Percentiles rank a stretch among this genome's conserved stretches.
phyloP scores from a whole-genome alignment of 257 asterid genomes.

The Capsicum baccatum region DNA sequence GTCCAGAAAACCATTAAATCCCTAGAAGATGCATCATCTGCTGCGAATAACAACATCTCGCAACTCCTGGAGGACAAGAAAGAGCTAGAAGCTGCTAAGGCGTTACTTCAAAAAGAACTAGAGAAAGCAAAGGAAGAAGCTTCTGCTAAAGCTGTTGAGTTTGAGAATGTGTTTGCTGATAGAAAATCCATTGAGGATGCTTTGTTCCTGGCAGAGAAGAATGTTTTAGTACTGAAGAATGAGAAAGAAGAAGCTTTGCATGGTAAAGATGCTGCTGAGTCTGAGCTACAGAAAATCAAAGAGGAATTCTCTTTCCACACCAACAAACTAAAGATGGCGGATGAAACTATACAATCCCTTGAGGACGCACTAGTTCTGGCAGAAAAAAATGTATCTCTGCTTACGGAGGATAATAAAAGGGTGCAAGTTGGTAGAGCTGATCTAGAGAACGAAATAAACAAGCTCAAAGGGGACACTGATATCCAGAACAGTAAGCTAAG shows the following conservation, averaged over 20 bases:
- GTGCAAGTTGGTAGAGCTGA: slow-evolving; percentile 50
- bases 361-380: slow-evolving; percentile 73
- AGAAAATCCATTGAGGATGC: slow-evolving; percentile 61
- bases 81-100: slow-evolving; percentile 66
- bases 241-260: slow-evolving; percentile 63
- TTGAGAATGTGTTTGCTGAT: slow-evolving; percentile 60
- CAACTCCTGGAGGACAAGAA: slow-evolving; percentile 66
- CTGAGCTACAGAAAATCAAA: slow-evolving; percentile 55
- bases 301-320: slow-evolving; percentile 55
- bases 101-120: slow-evolving; percentile 60
- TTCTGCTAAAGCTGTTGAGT: slow-evolving; percentile 54
- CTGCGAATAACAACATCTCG: slow-evolving; percentile 59
- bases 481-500: slow-evolving; percentile 59
- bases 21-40: slow-evolving; percentile 61
- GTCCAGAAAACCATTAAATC: slow-evolving; percentile 52
- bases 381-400: slow-evolving; percentile 56
- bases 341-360: slow-evolving; percentile 69
- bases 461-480: slow-evolving; percentile 68
- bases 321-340: slow-evolving; percentile 61
- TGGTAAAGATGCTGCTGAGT: slow-evolving; percentile 55
- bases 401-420: slow-evolving; percentile 67
- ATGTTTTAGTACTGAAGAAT: slow-evolving; percentile 50
- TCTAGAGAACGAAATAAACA: slow-evolving; percentile 70
- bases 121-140: slow-evolving; percentile 62
- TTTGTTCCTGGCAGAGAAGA: slow-evolving; percentile 60